Evolutionary conservation across 208 protist species (phyloP), one percentile per base, ranked within the genome.

Genomic region (Leishmania tarentolae): DNA sequence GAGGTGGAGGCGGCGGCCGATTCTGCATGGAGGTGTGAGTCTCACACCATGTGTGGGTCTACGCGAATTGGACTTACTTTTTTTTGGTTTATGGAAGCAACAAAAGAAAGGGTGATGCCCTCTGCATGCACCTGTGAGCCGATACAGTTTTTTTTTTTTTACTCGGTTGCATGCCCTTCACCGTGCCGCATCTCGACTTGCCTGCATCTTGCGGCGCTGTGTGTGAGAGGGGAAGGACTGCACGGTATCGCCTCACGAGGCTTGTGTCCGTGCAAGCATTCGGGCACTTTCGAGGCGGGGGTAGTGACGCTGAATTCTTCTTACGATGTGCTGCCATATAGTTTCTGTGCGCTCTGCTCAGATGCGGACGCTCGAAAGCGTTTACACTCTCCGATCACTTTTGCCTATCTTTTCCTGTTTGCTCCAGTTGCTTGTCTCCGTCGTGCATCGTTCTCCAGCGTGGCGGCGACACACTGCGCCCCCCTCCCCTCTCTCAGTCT

Each of bases 331-430:
- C 17, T 31, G 28, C 61, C 31, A 2, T 13, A 68, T 68, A 46
- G 17, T 46, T 50, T 73, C 46, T 35, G 56, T 28, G 28, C 24
- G 56, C 40, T 52, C 44, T 35, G 11, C 73, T 7, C 31, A n/a
- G n/a, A 56, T 44, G 28, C 52, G 21, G 31, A 75, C 79, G 44
- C 44, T 31, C 73, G 75, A 35, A 61, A 44, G 59, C 47, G 50
- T 47, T 24, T 31, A 84, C 75, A 65, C 69, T 15, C 70, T 61
- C 15, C 31, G n/a, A 7, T 76, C 74, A 28, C 71, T 79, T 40
- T 31, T 74, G 31, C 63, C 24, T 68, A 28, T 79, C 47, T 65
- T 83, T 53, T 84, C 44, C 80, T 57, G 65, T 31, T 28, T 65
- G 80, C 0, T 76, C 69, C 74, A 86, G 40, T 63, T 70, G 28